A percentile compares a stretch with the other conserved stretches of the same genome.
These are phyloP conservation scores for Urostyla sp. DNA, from an alignment of 73 alveolate genomes.

Conservation along the genomic window DNA sequence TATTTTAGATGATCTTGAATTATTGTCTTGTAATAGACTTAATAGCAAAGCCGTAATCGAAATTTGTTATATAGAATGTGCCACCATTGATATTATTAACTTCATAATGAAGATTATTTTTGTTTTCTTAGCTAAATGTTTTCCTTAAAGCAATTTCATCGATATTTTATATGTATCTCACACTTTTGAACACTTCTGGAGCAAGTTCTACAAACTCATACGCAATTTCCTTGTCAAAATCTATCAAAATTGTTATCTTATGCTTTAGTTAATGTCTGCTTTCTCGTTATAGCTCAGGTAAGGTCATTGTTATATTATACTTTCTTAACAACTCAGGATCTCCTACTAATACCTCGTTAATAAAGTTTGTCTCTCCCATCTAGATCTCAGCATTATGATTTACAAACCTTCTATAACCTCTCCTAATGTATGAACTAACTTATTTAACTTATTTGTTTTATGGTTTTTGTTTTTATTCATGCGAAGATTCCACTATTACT, in stretches of 20 bases:
- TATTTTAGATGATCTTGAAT: conserved; percentile 17
- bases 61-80: conserved; percentile 55
- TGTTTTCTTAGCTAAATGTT: conserved; percentile 32
- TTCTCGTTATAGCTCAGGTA: conserved; percentile 8
- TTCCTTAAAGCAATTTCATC: conserved; percentile 22
- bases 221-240: conserved; percentile 1
- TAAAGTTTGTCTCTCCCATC: conserved; percentile 38
- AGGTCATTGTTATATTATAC: conserved; percentile 19
- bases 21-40: conserved; percentile 49
- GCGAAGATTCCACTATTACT: not conserved
- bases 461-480: not conserved
- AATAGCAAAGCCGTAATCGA: conserved; percentile 52
- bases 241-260: conserved; percentile 2
- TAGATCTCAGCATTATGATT: conserved; percentile 42
- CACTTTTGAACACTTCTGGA: conserved; percentile 56
- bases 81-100: conserved; percentile 69
- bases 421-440: conserved; percentile 25
- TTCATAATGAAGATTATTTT: conserved; percentile 25
- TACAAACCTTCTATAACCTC: too few species aligned
- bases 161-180: conserved; percentile 54
- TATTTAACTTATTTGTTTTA: conserved; percentile 25
- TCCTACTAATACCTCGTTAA: conserved; percentile 46
- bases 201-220: conserved; percentile 63
- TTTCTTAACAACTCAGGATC: conserved; percentile 39
- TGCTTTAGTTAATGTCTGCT: conserved; percentile 28